Evolutionary conservation across 2,329 filamentous ascomycete species (phyloP).

Genomic region (Didymella arachidicola): DNA sequence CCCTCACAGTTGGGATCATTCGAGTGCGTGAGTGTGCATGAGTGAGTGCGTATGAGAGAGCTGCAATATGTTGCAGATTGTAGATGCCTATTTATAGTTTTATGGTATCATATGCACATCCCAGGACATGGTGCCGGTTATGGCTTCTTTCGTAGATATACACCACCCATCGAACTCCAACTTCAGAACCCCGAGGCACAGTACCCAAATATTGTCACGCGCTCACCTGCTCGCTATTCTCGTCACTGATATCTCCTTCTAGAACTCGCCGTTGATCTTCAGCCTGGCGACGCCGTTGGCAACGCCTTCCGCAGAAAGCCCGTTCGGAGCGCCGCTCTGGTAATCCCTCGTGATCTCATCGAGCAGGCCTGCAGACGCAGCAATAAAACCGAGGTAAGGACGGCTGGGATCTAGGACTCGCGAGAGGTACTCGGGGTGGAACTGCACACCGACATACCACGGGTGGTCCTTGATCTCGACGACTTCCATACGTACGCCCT

Average conservation of each 20-base stretch:
- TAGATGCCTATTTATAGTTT: conserved; percentile 2
- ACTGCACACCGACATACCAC: conserved; percentile 86
- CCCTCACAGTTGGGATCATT: no score
- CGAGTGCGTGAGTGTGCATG: not conserved
- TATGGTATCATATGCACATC: conserved; percentile 25
- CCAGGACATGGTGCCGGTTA: not conserved
- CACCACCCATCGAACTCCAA: conserved; percentile 1
- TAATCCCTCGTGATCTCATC: conserved; percentile 54
- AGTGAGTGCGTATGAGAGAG: not conserved
- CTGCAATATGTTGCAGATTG: not conserved
- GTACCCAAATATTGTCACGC: not conserved
- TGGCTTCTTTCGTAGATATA: conserved; percentile 18
- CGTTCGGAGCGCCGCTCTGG: conserved; percentile 26
- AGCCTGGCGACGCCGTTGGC: conserved; percentile 36
- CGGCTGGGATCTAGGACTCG: conserved; percentile 76
- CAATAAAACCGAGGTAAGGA: conserved; percentile 85
- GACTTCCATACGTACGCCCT: conserved; percentile 81
- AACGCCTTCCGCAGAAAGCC: conserved; percentile 28
- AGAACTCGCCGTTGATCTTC: conserved; percentile 33
- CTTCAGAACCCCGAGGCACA: not conserved
- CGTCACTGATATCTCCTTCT: not conserved
- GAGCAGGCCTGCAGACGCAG: conserved; percentile 75
- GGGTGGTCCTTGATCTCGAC: conserved; percentile 84
- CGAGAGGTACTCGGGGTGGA: conserved; percentile 85
- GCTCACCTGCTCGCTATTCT: not conserved